These are phyloP conservation scores for Rhizoclosmatium sp. DNA, from an alignment of 192 early-diverging fungal species.

Conservation along the genomic window DNA sequence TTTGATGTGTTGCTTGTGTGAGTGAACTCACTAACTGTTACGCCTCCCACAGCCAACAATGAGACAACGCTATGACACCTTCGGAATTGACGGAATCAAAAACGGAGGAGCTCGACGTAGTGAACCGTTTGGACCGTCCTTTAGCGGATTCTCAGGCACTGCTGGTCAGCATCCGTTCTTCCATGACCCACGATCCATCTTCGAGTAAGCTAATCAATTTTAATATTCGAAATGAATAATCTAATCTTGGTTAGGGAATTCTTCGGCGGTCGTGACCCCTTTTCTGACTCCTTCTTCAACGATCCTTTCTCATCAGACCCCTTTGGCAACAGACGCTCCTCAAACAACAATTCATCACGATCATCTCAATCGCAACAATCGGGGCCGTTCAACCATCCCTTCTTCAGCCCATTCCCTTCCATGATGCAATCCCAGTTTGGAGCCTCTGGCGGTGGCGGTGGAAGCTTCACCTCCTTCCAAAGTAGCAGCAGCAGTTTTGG, in stretches of 20 bases:
- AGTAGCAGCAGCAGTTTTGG: background rate
- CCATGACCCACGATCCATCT: constrained; percentile 29
- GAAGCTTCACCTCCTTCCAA: constrained; percentile 11
- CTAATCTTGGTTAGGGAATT: constrained; percentile 22
- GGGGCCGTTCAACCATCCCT: constrained; percentile 19
- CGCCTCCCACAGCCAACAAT: constrained; percentile 15
- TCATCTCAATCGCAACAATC: background rate
- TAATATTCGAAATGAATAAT: background rate
- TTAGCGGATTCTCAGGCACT: background rate
- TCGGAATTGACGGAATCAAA: constrained; percentile 23
- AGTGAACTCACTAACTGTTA: background rate
- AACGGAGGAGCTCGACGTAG: background rate
- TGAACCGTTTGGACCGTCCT: background rate
- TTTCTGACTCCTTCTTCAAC: background rate
- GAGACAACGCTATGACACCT: constrained; percentile 28
- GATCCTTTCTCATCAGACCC: constrained; percentile 19
- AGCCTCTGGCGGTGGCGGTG: background rate
- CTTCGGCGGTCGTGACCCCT: constrained; percentile 28
- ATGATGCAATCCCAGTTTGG: constrained; percentile 3
- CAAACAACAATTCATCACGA: constrained; percentile 7
- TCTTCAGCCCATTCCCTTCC: constrained; percentile 24
- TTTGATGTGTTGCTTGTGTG: background rate
- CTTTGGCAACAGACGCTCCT: background rate
- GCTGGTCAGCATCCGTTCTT: constrained; percentile 6
- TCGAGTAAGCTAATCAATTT: constrained; percentile 24